Evolutionary conservation across 2,329 filamentous ascomycete species (phyloP), one percentile per base, ranked within the genome.

Genomic region (Aspergillus pseudotamarii): DNA sequence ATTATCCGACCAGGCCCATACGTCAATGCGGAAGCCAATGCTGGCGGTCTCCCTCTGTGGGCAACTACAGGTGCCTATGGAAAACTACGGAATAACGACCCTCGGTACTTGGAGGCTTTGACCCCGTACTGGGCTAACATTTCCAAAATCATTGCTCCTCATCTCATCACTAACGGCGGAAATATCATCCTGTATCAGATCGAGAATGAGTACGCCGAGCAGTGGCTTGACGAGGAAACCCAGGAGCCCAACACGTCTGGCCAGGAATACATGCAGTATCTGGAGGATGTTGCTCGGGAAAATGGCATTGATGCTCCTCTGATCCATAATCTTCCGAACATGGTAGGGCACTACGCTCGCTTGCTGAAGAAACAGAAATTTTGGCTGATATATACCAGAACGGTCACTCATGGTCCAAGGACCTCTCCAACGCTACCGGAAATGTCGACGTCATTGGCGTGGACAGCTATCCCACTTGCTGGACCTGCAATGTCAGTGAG

Each of bases 11-110:
- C 86, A 0, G 87, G 87, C 0, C 86, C 86, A 0, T 90, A 89
- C 61, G 82, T 88, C 62, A 90, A 89, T 65, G 88, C 87, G 1
- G 88, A 89, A 70, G 81, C 86, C 3, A 88, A 85, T 65, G 86
- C 84, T 1, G 88, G 88, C 36, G 88, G 88, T 0, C 86, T 88
- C 61, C 86, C 88, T 0, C 76, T 87, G 1, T 90, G 87, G 86
- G 73, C 87, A 6, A 89, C 86, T 0, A 88, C 87, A 0, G 87
- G 85, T 65, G 61, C 74, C 77, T 68, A 79, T 78, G 46, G 73
- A 1, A 68, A 68, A n/a, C 64, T 74, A n/a, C 66, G 73, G 23
- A 72, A 75, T 43, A 68, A 75, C 58, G 73, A 75, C 54, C 67
- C 71, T 8, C 71, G 73, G 2, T 76, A 75, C 57, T 72, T 71